These are phyloP conservation scores for Xylaria hypoxylon DNA, from an alignment of 2,329 filamentous ascomycete genomes.

Conservation along the genomic window DNA sequence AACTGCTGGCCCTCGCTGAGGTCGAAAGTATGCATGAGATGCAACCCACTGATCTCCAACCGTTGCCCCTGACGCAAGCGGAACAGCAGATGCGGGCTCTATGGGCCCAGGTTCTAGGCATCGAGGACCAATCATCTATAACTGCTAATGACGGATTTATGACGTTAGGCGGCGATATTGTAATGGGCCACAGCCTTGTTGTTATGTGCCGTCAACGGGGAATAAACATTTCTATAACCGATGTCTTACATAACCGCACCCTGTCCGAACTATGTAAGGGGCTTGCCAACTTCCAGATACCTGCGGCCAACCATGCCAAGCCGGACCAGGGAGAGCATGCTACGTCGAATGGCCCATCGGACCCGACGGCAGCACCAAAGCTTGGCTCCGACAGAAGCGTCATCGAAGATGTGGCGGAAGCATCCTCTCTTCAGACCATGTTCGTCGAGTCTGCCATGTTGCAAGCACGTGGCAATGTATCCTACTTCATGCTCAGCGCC, in stretches of 20 bases:
- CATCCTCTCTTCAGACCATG: constrained; percentile 60
- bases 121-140: constrained; percentile 55
- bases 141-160: constrained; percentile 59
- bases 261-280: constrained; percentile 60
- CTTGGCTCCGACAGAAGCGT: constrained; percentile 56
- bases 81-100: constrained; percentile 62
- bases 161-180: constrained; percentile 59
- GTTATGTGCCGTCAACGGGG: constrained; percentile 58
- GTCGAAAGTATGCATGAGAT: constrained; percentile 54
- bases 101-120: constrained; percentile 59
- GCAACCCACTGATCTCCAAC: constrained; percentile 55
- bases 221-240: constrained; percentile 56
- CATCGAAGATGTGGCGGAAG: constrained; percentile 62
- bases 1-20: constrained; percentile 57
- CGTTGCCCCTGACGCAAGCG: constrained; percentile 60
- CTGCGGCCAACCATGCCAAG: constrained; percentile 20
- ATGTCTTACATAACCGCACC: constrained; percentile 56
- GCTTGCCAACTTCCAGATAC: constrained; percentile 44
- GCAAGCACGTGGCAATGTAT: constrained; percentile 57
- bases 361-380: constrained; percentile 57
- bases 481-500: constrained; percentile 62
- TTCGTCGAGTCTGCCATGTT: constrained; percentile 63
- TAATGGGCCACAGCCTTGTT: constrained; percentile 59
- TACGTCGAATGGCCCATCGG: constrained; percentile 53
- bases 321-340: constrained; percentile 24